phyloP scores from a whole-genome alignment of 176 grass and related monocot species.

The Oryza nivara region DNA sequence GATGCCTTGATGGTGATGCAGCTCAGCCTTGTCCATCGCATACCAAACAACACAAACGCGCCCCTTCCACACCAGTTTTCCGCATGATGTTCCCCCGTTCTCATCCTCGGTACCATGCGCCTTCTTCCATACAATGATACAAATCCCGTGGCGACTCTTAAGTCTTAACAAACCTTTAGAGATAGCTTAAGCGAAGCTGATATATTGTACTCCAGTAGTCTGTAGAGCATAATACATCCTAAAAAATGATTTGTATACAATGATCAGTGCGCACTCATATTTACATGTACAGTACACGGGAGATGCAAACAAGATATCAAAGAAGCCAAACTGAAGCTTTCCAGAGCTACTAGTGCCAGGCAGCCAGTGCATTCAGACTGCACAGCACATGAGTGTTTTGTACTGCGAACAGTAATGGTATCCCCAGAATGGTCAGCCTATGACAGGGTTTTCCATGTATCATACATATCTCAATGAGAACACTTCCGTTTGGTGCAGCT shows the following conservation, averaged over 20 bases:
- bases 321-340: too few relatives aligned
- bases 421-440: too few relatives aligned
- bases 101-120: not conserved
- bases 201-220: not conserved
- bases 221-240: not conserved
- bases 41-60: not conserved
- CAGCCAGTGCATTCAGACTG: too few relatives aligned
- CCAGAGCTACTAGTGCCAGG: too few relatives aligned
- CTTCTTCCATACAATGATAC: not conserved
- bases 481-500: too few relatives aligned
- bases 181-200: not conserved
- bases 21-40: not conserved
- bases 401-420: too few relatives aligned
- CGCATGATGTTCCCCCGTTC: not conserved
- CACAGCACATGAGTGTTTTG: too few relatives aligned
- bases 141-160: not conserved
- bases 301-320: not conserved
- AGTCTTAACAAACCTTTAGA: not conserved
- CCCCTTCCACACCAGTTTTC: not conserved
- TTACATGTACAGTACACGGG: not conserved
- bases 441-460: too few relatives aligned
- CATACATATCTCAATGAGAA: too few relatives aligned
- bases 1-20: not conserved
- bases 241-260: not conserved
- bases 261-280: not conserved